Evolutionary conservation across 1,284 basidiomycete genomes (phyloP), one percentile per base, ranked within the genome.

Genomic region (Ceratobasidium sp.): DNA sequence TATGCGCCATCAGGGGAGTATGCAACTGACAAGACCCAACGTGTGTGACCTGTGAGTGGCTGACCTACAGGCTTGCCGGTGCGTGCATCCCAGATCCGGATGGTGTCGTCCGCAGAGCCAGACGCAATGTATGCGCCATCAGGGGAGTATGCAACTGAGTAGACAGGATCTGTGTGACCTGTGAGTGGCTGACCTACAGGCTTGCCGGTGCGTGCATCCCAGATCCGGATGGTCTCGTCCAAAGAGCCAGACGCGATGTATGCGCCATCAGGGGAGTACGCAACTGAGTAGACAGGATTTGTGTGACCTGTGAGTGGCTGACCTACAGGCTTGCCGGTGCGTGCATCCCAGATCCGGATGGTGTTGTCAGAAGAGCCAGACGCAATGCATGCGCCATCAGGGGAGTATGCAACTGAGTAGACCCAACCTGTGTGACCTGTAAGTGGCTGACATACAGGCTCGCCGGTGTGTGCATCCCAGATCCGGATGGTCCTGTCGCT

Each of bases 331-430:
- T 53, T 1, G 51, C 51, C 51, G 9, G 7, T 53, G 51, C 5
- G 51, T n/a, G 20, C 20, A 42, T 61, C 39, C 77, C 53, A 70
- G 1, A 77, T 60, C 4, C 26, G 23, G 23, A 77, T 53, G 33
- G 64, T 58, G 0, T 42, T 60, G 55, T 77, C 28, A 15, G 6
- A 53, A 40, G 69, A 77, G 49, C 39, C 2, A 26, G 77, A 71
- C 10, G 42, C 56, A 33, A 77, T 28, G n/a, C 5, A 42, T 20
- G 53, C 12, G 70, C 68, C 28, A 42, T 73, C 53, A 9, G 64
- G 77, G 6, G 77, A 77, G 56, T 77, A 77, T 23, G 15, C 53
- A 23, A 77, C 70, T 12, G 51, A 69, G 10, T 12, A 23, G 23
- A 78, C 55, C 2, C 6, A 2, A n/a, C 61, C 55, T 13, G 77